These are phyloP conservation scores for Pseudogymnoascus sp. DNA, from an alignment of 2,329 filamentous ascomycete genomes.

Conservation along the genomic window DNA sequence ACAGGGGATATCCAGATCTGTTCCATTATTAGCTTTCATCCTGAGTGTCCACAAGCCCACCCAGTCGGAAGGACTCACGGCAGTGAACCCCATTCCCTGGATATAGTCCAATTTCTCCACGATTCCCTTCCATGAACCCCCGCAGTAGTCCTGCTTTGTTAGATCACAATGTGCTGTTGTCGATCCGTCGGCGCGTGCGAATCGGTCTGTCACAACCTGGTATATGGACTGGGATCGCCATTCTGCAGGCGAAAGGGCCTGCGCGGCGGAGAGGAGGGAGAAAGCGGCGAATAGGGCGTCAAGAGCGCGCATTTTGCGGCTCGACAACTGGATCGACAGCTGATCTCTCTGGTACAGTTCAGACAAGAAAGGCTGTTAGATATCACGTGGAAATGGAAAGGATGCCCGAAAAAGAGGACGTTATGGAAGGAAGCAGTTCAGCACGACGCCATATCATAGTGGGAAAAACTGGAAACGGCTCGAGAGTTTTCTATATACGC, in stretches of 20 bases:
- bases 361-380: not conserved
- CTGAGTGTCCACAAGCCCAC: not conserved
- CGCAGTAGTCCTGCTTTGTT: conserved; percentile 34
- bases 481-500: conserved; percentile 5
- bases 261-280: not conserved
- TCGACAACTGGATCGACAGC: not conserved
- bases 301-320: not conserved
- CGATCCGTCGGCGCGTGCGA: conserved; percentile 30
- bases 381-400: not conserved
- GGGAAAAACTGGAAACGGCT: not conserved
- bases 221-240: conserved; percentile 34
- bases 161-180: conserved; percentile 24
- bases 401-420: not conserved
- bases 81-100: conserved; percentile 32
- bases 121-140: conserved; percentile 39
- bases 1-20: conserved; percentile 39
- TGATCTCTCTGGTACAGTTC: not conserved
- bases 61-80: conserved; percentile 16
- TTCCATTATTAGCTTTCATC: conserved; percentile 1
- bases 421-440: not conserved
- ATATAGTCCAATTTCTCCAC: conserved; percentile 40
- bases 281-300: not conserved
- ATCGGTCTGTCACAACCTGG: conserved; percentile 36
- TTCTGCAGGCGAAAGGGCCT: conserved; percentile 15
- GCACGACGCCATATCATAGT: not conserved